These are phyloP conservation scores for Pecoramyces ruminantium DNA, from an alignment of 192 early-diverging fungal species.

Conservation along the genomic window DNA sequence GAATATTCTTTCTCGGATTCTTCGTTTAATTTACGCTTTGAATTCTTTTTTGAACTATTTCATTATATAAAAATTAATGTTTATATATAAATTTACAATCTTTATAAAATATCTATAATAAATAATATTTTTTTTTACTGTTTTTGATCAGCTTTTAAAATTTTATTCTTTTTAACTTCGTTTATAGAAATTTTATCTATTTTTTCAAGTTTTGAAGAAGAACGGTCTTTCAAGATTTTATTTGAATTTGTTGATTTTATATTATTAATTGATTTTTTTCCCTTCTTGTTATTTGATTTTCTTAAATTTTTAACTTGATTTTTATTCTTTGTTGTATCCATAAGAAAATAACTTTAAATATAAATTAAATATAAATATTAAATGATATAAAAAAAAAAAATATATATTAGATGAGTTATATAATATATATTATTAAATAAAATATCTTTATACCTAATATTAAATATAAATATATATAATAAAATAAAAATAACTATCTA, in stretches of 20 bases:
- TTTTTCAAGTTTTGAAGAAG: neutral
- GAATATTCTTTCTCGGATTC: neutral
- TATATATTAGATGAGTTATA: too few relatives aligned
- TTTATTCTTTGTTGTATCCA: neutral
- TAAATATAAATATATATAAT: too few relatives aligned
- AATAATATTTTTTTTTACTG: neutral
- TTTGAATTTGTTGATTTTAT: neutral
- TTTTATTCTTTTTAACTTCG: neutral
- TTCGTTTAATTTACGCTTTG: neutral
- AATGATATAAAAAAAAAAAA: too few relatives aligned
- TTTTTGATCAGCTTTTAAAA: neutral
- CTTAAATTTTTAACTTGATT: neutral
- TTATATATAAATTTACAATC: too few relatives aligned
- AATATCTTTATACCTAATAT: too few relatives aligned
- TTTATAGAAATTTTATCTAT: neutral
- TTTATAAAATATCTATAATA: too few relatives aligned
- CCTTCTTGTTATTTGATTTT: neutral
- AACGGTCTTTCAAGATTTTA: neutral
- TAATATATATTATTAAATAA: too few relatives aligned
- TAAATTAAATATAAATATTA: too few relatives aligned
- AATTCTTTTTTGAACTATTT: neutral
- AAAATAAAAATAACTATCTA: too few relatives aligned
- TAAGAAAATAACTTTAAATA: too few relatives aligned
- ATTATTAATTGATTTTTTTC: neutral
- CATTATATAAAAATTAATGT: too few relatives aligned